Evolutionary conservation across 352 stramenopile species (phyloP).

Genomic region (Globisporangium sylvaticum): DNA sequence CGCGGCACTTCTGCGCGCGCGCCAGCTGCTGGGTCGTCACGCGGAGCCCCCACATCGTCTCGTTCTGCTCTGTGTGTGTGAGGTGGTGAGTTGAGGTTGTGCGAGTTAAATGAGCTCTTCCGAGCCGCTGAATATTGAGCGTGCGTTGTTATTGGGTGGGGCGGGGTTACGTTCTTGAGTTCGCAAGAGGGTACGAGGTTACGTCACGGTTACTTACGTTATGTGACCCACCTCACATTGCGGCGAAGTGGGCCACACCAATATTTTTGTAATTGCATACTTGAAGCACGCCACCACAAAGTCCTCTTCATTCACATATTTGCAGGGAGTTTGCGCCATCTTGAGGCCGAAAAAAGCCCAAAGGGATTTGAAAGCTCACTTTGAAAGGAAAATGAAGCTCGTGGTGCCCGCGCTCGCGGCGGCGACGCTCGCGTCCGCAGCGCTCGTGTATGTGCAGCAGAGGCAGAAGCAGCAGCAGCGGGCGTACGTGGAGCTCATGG

Average conservation of each 20-base stretch:
- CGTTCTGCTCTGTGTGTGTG: neutral
- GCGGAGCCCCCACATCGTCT: conserved; percentile 19
- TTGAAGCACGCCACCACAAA: neutral
- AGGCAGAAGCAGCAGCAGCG: conserved; percentile 17
- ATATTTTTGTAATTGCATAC: neutral
- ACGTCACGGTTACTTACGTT: neutral
- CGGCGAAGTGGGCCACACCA: neutral
- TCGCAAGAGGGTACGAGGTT: neutral
- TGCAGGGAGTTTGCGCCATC: neutral
- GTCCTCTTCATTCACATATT: neutral
- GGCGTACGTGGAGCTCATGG: conserved; percentile 20
- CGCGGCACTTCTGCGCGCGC: conserved; percentile 15
- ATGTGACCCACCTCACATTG: neutral
- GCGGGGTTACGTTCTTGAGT: neutral
- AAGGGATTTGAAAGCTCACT: neutral
- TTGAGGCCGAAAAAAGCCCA: neutral
- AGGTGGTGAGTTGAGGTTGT: conserved; percentile 1
- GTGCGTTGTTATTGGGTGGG: neutral
- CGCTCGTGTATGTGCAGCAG: neutral
- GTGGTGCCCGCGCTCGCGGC: conserved; percentile 4
- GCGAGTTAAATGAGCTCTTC: conserved; percentile 10
- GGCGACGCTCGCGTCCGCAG: conserved; percentile 3
- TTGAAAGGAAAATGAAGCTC: conserved; percentile 7
- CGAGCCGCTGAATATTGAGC: neutral
- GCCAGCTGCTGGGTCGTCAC: conserved; percentile 10